Conservation (phyloP, 2,329 filamentous ascomycete genomes). For the Biscogniauxia marginata region DNA sequence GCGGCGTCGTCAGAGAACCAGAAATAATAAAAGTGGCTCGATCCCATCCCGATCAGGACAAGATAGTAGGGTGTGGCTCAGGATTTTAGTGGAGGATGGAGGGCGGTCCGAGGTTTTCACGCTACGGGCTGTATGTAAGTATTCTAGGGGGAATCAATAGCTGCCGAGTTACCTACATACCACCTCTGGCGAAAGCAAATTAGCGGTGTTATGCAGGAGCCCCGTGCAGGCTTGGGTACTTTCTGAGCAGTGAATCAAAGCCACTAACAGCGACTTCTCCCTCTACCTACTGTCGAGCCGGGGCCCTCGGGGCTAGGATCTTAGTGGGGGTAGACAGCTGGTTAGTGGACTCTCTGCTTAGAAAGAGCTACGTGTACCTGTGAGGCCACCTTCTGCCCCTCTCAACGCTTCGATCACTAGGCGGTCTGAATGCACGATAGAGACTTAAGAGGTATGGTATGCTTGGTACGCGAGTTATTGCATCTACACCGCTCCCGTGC, state of each 20-base stretch:
- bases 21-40: background rate
- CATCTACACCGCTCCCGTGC: background rate
- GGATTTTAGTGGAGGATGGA: background rate
- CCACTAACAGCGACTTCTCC: background rate
- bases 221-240: background rate
- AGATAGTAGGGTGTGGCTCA: background rate
- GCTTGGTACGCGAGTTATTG: background rate
- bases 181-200: conserved; percentile 14
- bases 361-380: background rate
- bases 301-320: background rate
- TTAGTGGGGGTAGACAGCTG: background rate
- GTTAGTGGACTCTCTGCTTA: background rate
- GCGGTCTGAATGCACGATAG: background rate
- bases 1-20: background rate
- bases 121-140: conserved; percentile 12
- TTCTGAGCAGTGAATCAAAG: conserved; percentile 3
- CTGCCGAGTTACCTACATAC: conserved; percentile 9
- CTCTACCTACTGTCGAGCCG: background rate
- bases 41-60: background rate
- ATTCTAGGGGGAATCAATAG: conserved; percentile 17
- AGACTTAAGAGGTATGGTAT: background rate
- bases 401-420: background rate
- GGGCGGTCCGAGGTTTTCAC: background rate
- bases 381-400: background rate
- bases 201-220: conserved; percentile 24